phyloP scores from a whole-genome alignment of 208 protist genomes.

The Jaenimonas drosophilae region DNA sequence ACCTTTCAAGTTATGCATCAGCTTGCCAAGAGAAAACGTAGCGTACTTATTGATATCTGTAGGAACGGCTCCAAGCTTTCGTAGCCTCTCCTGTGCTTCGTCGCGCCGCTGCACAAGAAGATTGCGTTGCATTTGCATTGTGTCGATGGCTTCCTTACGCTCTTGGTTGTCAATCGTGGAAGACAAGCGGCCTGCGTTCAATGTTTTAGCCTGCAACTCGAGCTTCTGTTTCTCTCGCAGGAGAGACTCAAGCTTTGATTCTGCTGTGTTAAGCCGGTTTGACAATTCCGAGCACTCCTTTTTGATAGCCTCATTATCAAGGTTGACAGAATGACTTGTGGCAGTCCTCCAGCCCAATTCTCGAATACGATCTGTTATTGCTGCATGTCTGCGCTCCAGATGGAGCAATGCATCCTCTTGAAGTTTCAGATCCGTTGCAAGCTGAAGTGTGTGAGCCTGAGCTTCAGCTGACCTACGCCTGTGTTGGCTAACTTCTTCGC shows the following conservation, averaged over 20 bases:
- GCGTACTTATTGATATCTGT: conserved; percentile 28
- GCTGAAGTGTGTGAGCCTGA: conserved; percentile 36
- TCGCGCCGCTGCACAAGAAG: conserved; percentile 76
- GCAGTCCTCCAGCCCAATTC: conserved; percentile 52
- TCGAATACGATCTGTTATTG: conserved; percentile 45
- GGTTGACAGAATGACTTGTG: conserved; percentile 14
- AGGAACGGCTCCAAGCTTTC: conserved; percentile 86
- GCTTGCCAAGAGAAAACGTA: conserved; percentile 41
- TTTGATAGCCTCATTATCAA: conserved; percentile 45
- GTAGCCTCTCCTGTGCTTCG: conserved; percentile 84
- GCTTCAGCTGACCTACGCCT: conserved; percentile 19
- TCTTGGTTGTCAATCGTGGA: conserved; percentile 38
- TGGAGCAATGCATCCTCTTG: conserved; percentile 64
- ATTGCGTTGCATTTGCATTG: conserved; percentile 43
- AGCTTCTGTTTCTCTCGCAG: conserved; percentile 27
- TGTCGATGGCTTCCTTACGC: conserved; percentile 44
- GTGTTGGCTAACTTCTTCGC: conserved; percentile 21
- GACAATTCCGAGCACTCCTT: conserved; percentile 30
- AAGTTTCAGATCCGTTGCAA: conserved; percentile 54
- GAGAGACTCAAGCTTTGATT: conserved; percentile 23
- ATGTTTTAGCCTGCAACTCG: conserved; percentile 29
- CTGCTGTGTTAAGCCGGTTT: conserved; percentile 29
- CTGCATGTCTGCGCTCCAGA: conserved; percentile 28
- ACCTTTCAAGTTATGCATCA: conserved; percentile 73
- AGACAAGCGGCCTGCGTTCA: conserved; percentile 25